A percentile compares a stretch with the other conserved stretches of the same genome.
phyloP scores from a whole-genome alignment of 163 green algal species.

The Scenedesmus sp. region DNA sequence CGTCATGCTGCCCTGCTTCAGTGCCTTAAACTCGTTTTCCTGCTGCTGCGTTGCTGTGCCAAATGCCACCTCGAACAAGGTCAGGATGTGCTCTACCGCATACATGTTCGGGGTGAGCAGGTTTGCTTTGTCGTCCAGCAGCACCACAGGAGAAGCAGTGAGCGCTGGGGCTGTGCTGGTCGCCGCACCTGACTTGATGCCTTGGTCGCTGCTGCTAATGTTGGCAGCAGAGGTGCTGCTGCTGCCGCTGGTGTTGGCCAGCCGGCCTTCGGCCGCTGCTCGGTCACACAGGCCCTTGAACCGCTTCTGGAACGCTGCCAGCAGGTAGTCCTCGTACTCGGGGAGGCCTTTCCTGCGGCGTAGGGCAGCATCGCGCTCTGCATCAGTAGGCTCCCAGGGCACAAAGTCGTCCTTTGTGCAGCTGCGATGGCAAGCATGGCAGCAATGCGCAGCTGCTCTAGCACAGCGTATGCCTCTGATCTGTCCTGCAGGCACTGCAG shows the following conservation, averaged over 20 bases:
- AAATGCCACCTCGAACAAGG: background rate
- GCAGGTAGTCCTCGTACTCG: background rate
- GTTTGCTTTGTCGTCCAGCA: background rate
- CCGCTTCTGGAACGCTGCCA: background rate
- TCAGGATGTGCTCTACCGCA: background rate
- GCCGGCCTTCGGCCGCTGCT: background rate
- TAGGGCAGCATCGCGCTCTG: background rate
- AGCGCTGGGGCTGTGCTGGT: background rate
- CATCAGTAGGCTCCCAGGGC: background rate
- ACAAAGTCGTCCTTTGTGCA: background rate
- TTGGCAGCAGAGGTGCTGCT: background rate
- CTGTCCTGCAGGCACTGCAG: background rate
- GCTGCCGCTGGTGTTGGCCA: background rate
- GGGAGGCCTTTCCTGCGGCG: background rate
- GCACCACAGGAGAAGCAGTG: background rate
- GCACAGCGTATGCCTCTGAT: background rate
- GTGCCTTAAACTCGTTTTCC: background rate
- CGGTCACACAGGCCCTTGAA: background rate
- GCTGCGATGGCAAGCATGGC: background rate
- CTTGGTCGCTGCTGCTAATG: background rate
- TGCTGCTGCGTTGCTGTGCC: background rate
- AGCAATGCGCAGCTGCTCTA: background rate
- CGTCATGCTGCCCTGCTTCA: background rate
- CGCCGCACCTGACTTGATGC: background rate
- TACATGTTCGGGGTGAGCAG: background rate